Evolutionary conservation across 2,329 filamentous ascomycete species (phyloP), one percentile per base, ranked within the genome.

Genomic region (Trichophyton mentagrophytes): DNA sequence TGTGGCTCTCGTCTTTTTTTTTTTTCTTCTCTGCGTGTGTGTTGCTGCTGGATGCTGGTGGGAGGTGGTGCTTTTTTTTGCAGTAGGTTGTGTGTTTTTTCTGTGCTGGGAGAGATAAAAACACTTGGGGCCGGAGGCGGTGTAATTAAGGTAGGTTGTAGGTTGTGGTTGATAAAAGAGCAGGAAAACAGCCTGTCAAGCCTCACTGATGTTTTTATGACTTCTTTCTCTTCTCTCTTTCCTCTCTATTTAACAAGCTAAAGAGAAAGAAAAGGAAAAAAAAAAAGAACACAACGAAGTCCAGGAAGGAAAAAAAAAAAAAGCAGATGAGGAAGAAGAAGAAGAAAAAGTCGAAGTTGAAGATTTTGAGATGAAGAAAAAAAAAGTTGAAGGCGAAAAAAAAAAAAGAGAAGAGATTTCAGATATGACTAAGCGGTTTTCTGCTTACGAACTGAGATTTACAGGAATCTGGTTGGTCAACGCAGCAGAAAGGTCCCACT

Each of bases 221-320:
- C 9, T 53, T 53, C 7, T 53, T 13, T n/a, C 25, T 20, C 13
- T 22, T 40, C 22, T 57, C 46, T 40, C 58, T 44, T 44, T 44
- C 15, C 40, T 44, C 40, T 44, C 40, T 44, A 44, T 44, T 44
- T n/a, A 55, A 61, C 33, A 44, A 44, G n/a, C 40, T 17, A 44
- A 44, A 44, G 40, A 44, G 40, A 44, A 17, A 38, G 33, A 38
- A 38, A 60, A 36, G 47, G 58, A 63, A 38, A 59, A 58, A 59
- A 59, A 42, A 56, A n/a, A 27, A 33, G 47, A 60, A 30, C 36
- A 11, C 33, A 38, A 38, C 33, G 11, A 38, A 38, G 33, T 38
- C 33, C 33, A 38, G 33, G 9, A 38, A 38, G 33, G 17, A 17
- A 38, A 57, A 25, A 25, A 57, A 25, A 25, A 59, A 47, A 59